Evolutionary conservation across 495 filamentous ascomycete genomes (phyloP), one percentile per base, ranked within the genome.

Genomic region (Aspergillus sclerotiicarbonarius): DNA sequence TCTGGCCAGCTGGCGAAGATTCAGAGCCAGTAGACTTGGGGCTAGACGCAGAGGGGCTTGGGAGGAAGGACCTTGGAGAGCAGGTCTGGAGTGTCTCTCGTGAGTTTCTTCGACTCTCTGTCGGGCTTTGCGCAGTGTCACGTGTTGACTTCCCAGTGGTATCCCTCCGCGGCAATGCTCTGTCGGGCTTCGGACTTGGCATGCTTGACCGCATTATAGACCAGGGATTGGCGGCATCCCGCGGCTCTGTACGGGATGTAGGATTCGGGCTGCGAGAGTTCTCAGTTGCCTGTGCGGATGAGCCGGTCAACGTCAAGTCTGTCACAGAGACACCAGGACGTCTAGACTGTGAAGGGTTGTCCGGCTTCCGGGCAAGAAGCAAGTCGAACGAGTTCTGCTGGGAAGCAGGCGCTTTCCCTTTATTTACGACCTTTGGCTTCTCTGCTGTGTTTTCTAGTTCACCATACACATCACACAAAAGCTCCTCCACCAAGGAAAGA

Each of bases 381-480:
- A 72, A 44, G 0, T 62, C 58, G 37, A 72, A 74, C 6, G 51
- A 53, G 29, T 44, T 16, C 0, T 51, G 46, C 8, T 43, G 35
- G n/a, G 47, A 32, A 4, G 31, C 19, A 25, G 43, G 16, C 31
- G 33, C 44, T 20, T 63, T 65, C 10, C 7, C 18, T 53, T 54
- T 48, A 15, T 8, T 19, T 20, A 10, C n/a, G 35, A 1, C 15
- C 43, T 9, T 65, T 44, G 13, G 51, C 35, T 73, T n/a, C 20
- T 75, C 72, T 4, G 25, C 13, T 32, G 15, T 0, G 25, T 1
- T 16, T 49, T 6, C 13, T n/a, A n/a, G n/a, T n/a, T 21, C 25
- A 8, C 83, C 82, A 46, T 89, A 93, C 9, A 80, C 62, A 16
- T 70, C 65, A 8, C 61, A 62, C 10, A 93, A 84, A 3, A 90